Conservation (phyloP, 148 eudicot species). For the Chenopodium suecicum region DNA sequence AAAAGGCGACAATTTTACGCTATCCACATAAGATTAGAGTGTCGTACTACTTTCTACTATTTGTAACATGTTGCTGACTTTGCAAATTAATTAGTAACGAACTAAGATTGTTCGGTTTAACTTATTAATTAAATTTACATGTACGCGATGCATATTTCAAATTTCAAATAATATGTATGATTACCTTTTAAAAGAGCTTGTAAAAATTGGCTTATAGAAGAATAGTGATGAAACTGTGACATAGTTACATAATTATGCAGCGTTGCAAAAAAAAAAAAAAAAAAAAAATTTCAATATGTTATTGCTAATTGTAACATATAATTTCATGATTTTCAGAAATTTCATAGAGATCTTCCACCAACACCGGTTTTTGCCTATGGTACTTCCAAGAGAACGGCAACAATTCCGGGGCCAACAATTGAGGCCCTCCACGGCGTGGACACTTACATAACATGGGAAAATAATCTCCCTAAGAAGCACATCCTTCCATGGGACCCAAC, state of each 20-base stretch:
- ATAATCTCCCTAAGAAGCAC: constrained; percentile 71
- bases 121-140: too few relatives aligned
- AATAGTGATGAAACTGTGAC: too few relatives aligned
- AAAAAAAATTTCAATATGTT: too few relatives aligned
- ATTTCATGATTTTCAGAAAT: constrained; percentile 46
- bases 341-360: constrained; percentile 70
- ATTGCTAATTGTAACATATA: not conserved
- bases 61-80: not conserved
- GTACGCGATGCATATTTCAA: too few relatives aligned
- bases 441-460: constrained; percentile 64
- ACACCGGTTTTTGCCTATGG: constrained; percentile 85
- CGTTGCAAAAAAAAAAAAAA: too few relatives aligned
- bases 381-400: constrained; percentile 39
- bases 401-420: constrained; percentile 87
- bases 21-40: not conserved
- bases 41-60: not conserved
- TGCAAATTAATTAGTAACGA: too few relatives aligned
- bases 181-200: too few relatives aligned
- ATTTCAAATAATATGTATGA: too few relatives aligned
- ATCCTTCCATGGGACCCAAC: constrained; percentile 87
- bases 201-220: too few relatives aligned
- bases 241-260: too few relatives aligned
- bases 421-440: constrained; percentile 61
- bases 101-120: too few relatives aligned
- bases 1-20: not conserved